Evolutionary conservation across 2,329 filamentous ascomycete species (phyloP).

Genomic region (Cladosporium sphaerospermum): DNA sequence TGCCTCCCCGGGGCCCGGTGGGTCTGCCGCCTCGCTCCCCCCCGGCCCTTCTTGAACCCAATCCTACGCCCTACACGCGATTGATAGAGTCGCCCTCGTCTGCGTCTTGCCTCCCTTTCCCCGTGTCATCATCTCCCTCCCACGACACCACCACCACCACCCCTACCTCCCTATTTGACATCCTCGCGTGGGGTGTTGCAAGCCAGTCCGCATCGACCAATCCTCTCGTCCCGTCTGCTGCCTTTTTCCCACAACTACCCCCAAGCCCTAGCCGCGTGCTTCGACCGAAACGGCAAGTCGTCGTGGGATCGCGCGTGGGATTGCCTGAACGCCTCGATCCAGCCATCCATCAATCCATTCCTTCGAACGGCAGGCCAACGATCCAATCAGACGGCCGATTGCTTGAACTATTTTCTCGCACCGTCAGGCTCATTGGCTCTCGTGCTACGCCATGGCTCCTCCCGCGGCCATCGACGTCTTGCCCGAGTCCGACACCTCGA

Average conservation of each 20-base stretch:
- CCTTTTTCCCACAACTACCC: neutral
- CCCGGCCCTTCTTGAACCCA: neutral
- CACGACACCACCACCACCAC: neutral
- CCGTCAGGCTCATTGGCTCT: neutral
- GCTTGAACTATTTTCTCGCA: neutral
- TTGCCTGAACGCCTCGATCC: neutral
- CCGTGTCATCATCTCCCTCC: slow-evolving; percentile 4
- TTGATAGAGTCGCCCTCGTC: slow-evolving; percentile 6
- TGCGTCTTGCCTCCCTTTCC: neutral
- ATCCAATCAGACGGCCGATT: neutral
- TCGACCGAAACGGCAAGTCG: slow-evolving; percentile 1
- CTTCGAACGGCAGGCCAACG: neutral
- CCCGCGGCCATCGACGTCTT: slow-evolving; percentile 36
- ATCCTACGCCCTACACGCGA: slow-evolving; percentile 6
- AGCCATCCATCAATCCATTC: neutral
- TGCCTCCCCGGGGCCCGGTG: slow-evolving; percentile 1
- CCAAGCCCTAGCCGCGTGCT: slow-evolving; percentile 1
- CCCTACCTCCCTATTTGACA: too few relatives aligned
- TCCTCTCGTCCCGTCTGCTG: neutral
- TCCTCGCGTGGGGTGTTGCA: slow-evolving; percentile 4
- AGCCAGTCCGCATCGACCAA: neutral
- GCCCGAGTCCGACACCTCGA: slow-evolving; percentile 42
- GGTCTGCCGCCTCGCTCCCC: neutral
- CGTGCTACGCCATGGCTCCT: slow-evolving; percentile 23
- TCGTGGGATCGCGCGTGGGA: slow-evolving; percentile 12